Conservation (phyloP, 441 rosid genomes). For the Hypseocharis bilobata region DNA sequence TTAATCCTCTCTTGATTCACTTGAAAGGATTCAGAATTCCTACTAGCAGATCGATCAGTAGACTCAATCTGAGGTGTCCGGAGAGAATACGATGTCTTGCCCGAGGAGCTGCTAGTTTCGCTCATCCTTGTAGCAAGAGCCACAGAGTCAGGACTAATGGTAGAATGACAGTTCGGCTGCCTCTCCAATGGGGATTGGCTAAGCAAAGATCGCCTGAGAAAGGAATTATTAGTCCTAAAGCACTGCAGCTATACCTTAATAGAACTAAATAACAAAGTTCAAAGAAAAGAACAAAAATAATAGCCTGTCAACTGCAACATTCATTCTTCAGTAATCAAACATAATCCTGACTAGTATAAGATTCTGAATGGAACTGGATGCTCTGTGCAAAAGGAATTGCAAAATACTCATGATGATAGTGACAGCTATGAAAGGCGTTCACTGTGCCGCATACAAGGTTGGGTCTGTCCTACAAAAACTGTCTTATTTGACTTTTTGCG, state of each 20-base stretch:
- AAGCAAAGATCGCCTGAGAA: slow-evolving; percentile 76
- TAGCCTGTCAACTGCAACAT: neutral
- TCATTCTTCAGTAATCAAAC: neutral
- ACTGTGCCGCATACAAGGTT: too few relatives aligned
- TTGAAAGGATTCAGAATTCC: slow-evolving; percentile 25
- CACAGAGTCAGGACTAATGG: slow-evolving; percentile 34
- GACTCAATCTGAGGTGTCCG: slow-evolving; percentile 31
- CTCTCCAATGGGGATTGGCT: slow-evolving; percentile 70
- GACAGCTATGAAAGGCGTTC: too few relatives aligned
- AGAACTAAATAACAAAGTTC: neutral
- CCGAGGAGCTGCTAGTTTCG: slow-evolving; percentile 38
- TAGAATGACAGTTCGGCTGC: slow-evolving; percentile 27
- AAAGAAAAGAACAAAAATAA: neutral
- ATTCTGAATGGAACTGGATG: neutral
- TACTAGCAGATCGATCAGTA: slow-evolving; percentile 22
- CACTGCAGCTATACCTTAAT: slow-evolving; percentile 3
- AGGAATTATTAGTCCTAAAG: slow-evolving; percentile 12
- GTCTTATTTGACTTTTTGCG: too few relatives aligned
- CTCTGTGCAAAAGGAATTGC: neutral
- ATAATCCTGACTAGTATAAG: neutral
- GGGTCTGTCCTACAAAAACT: too few relatives aligned
- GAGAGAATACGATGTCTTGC: slow-evolving; percentile 31
- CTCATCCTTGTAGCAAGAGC: slow-evolving; percentile 27
- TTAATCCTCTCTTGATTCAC: slow-evolving; percentile 26
- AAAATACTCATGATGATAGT: neutral